These are phyloP conservation scores for Phytopythium montanum DNA, from an alignment of 352 stramenopile genomes.

Conservation along the genomic window DNA sequence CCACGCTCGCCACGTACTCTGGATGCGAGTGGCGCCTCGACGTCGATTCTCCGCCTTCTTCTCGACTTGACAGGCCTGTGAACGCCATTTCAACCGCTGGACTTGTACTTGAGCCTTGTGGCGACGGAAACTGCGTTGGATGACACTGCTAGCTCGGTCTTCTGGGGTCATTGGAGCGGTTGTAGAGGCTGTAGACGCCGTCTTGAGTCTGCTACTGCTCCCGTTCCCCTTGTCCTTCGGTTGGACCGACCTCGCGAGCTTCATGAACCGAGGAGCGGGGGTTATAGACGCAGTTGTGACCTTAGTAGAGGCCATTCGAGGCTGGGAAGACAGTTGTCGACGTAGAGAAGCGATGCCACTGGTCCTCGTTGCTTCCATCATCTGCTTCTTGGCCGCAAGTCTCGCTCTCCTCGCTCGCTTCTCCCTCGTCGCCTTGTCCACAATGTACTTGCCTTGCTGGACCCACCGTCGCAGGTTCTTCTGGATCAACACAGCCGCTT, in stretches of 20 bases:
- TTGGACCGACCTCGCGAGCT: constrained; percentile 39
- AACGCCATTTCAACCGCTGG: not conserved
- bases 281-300: not conserved
- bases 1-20: not conserved
- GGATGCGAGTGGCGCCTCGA: not conserved
- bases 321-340: not conserved
- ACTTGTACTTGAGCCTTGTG: not conserved
- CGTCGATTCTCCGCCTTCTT: not conserved
- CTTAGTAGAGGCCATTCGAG: constrained; percentile 1
- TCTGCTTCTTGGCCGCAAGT: constrained; percentile 21
- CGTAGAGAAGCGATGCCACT: not conserved
- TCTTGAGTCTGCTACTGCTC: constrained; percentile 3
- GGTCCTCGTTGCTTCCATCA: not conserved
- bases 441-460: constrained; percentile 37
- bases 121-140: constrained; percentile 5
- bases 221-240: constrained; percentile 8
- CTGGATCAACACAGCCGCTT: constrained; percentile 36
- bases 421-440: constrained; percentile 17
- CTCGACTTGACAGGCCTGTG: not conserved
- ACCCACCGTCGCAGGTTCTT: constrained; percentile 45
- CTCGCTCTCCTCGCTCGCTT: constrained; percentile 27
- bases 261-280: not conserved
- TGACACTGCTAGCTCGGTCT: not conserved
- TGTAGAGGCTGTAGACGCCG: not conserved
- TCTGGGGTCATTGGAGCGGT: not conserved